Evolutionary conservation across 345 rosid genomes (phyloP), one percentile per base, ranked within the genome.

Genomic region (Streptanthus diversifolius): DNA sequence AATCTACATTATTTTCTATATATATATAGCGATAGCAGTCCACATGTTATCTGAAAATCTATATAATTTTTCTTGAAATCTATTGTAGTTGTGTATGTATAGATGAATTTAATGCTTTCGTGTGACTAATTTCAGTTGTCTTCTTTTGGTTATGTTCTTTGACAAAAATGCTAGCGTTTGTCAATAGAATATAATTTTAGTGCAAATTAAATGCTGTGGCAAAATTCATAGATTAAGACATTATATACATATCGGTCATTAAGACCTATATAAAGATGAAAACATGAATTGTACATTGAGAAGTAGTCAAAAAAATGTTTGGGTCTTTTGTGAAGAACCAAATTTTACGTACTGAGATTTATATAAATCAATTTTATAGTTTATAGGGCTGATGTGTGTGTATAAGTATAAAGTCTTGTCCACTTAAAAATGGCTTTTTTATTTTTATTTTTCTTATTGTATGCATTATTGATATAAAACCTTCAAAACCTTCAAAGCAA

Each of bases 151-250:
- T 59, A 66, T 58, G 61, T 68, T 68, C 43, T 62, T 62, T 68
- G 69, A 60, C 22, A 52, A 68, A 68, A 63, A 59, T 70, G 58
- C 17, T 69, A 35, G 70, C 24, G 63, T 19, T 59, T 63, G 60
- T 54, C 36, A 81, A 78, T 78, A 66, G 84, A 75, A 83, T 81
- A 76, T 72, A 65, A 55, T 58, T 66, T 68, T 70, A 22, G 35
- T 40, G 45, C 30, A 80, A 59, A 71, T 70, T 80, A 60, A 82
- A 78, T 75, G 77, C 77, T 71, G 61, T 74, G 74, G 81, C 79
- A 78, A 68, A 68, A 71, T 78, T 69, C 76, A 43, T 66, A 77
- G 40, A 70, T 72, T 66, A 60, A 69, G 85, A 69, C 77, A 47
- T 15, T 68, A 15, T 17, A 57, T 59, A 61, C 27, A 62, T 21